phyloP scores from a whole-genome alignment of 2,329 filamentous ascomycete genomes.

The Colletotrichum costaricense region DNA sequence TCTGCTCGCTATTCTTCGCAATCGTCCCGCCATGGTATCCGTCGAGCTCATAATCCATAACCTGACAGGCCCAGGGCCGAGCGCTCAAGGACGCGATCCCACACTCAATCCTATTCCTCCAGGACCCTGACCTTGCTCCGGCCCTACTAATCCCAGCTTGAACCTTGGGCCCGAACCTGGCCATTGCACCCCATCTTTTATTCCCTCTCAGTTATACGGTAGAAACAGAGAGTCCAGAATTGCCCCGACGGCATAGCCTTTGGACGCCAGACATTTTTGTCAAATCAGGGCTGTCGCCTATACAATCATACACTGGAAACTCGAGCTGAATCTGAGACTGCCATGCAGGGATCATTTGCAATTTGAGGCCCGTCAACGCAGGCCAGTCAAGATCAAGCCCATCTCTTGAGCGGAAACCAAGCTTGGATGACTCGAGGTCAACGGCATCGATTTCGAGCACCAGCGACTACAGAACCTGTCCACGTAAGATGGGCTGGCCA shows the following conservation, averaged over 20 bases:
- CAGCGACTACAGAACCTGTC: neutral
- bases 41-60: neutral
- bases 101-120: neutral
- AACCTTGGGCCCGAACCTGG: slow-evolving; percentile 11
- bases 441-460: neutral
- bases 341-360: slow-evolving; percentile 19
- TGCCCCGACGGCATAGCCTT: slow-evolving; percentile 12
- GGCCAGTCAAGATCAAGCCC: neutral
- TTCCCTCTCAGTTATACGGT: neutral
- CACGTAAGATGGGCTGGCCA: slow-evolving; percentile 20
- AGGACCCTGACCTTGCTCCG: slow-evolving; percentile 19
- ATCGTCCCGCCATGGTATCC: neutral
- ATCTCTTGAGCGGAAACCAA: slow-evolving; percentile 2
- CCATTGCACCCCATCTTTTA: neutral
- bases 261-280: neutral
- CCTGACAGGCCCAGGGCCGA: neutral
- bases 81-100: neutral
- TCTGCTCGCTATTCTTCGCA: neutral
- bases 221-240: slow-evolving; percentile 1
- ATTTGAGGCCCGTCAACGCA: neutral
- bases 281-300: slow-evolving; percentile 18
- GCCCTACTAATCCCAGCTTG: slow-evolving; percentile 1
- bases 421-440: neutral
- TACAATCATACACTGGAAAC: slow-evolving; percentile 20
- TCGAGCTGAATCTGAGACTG: slow-evolving; percentile 34